phyloP scores from a whole-genome alignment of 1,284 basidiomycete species.

The Boletellus deceptivus region DNA sequence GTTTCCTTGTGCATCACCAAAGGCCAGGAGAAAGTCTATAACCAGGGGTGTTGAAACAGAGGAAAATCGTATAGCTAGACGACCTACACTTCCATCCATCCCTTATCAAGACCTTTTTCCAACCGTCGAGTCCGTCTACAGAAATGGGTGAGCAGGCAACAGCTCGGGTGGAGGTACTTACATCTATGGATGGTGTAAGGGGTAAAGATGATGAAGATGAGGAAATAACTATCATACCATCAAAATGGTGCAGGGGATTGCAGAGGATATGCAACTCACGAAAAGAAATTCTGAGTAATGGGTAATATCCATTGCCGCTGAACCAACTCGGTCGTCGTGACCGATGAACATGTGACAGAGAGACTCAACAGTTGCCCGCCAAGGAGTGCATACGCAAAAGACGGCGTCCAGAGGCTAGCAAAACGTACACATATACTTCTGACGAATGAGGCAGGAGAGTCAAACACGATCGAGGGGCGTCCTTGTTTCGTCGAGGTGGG shows the following conservation, averaged over 20 bases:
- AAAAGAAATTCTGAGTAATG: slow-evolving; percentile 75
- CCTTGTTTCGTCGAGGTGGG: neutral
- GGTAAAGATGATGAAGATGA: slow-evolving; percentile 72
- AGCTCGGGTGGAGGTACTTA: slow-evolving; percentile 31
- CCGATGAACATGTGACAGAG: slow-evolving; percentile 32
- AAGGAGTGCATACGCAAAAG: slow-evolving; percentile 28
- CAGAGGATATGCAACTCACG: slow-evolving; percentile 47
- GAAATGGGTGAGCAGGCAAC: neutral
- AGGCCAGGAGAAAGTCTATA: slow-evolving; percentile 71
- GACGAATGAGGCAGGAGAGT: slow-evolving; percentile 21
- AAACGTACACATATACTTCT: slow-evolving; percentile 22
- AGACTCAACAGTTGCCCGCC: slow-evolving; percentile 30
- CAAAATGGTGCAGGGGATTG: neutral
- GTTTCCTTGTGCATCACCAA: slow-evolving; percentile 79
- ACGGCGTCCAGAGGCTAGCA: slow-evolving; percentile 29
- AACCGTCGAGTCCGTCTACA: slow-evolving; percentile 73
- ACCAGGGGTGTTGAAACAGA: neutral
- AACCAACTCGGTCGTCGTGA: slow-evolving; percentile 72
- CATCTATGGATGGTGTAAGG: slow-evolving; percentile 83
- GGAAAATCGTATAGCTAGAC: neutral
- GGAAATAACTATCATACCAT: slow-evolving; percentile 60
- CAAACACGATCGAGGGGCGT: slow-evolving; percentile 21
- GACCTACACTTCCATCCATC: slow-evolving; percentile 86
- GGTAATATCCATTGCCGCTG: slow-evolving; percentile 68
- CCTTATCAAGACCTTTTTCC: slow-evolving; percentile 63